Percentiles rank a stretch among this genome's conserved stretches.
Evolutionary conservation across 2,329 filamentous ascomycete species (phyloP).

Genomic region (Neurospora sp.): DNA sequence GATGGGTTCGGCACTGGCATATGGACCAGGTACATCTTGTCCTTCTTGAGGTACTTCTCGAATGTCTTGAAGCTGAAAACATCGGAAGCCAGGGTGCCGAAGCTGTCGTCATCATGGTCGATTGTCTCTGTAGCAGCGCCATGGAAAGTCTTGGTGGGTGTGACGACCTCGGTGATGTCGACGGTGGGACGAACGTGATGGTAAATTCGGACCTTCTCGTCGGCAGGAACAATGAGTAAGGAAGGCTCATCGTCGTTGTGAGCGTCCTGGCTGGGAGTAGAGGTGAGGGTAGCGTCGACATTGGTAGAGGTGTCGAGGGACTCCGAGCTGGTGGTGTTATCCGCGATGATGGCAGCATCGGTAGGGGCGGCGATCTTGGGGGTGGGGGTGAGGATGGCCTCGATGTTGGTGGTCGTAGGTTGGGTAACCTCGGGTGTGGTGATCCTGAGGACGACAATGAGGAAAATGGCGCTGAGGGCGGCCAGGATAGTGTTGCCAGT

Average conservation of each 20-base stretch:
- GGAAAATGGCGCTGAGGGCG: neutral
- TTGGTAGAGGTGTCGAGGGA: neutral
- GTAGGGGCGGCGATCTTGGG: no score
- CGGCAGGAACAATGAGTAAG: neutral
- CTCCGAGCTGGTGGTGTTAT: no score
- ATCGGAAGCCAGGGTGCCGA: neutral
- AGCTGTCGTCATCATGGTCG: neutral
- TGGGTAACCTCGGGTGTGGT: no score
- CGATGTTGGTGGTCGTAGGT: no score
- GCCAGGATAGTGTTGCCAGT: neutral
- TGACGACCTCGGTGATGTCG: neutral
- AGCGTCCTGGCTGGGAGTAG: no score
- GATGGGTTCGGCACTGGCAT: rapidly evolving
- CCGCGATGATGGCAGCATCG: no score
- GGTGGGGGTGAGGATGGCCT: no score
- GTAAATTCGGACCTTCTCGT: neutral
- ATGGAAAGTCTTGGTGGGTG: rapidly evolving
- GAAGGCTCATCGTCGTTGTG: no score
- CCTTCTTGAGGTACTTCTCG: neutral
- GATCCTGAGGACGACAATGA: no score
- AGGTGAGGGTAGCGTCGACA: no score
- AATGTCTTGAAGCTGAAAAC: rapidly evolving
- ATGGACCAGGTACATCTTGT: neutral
- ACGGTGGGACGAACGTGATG: neutral
- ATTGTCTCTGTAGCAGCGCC: rapidly evolving